Evolutionary conservation across 805 yeast genomes (phyloP).

Genomic region (Ogataea zsoltii): DNA sequence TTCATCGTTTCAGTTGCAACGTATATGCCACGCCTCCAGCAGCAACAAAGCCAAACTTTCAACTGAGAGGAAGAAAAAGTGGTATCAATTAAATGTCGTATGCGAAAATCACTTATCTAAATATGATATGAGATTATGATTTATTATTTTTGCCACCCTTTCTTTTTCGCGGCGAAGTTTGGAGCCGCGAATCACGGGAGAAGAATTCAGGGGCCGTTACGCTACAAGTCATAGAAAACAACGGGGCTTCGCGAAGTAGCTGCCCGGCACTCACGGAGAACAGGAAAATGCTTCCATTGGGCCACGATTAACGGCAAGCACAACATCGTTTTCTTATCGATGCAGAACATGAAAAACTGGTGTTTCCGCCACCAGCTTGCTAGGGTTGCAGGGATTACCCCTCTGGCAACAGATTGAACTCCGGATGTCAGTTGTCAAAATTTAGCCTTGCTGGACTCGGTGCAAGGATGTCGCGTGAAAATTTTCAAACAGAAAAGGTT

Average conservation of each 20-base stretch:
- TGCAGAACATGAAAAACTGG: no score
- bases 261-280: no score
- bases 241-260: no score
- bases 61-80: not conserved
- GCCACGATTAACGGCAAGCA: no score
- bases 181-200: slow-evolving; percentile 1
- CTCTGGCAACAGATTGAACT: no score
- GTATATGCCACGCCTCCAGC: not conserved
- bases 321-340: no score
- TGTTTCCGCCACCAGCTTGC: no score
- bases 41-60: not conserved
- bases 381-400: no score
- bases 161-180: slow-evolving; percentile 12
- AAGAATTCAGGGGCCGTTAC: not conserved
- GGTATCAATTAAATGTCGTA: not conserved
- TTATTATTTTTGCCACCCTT: slow-evolving; percentile 18
- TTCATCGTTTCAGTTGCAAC: slow-evolving; percentile 37
- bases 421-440: no score
- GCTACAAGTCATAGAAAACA: no score
- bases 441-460: not conserved
- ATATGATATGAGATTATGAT: slow-evolving; percentile 6
- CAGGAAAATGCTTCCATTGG: no score
- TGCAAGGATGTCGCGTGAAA: slow-evolving; percentile 5
- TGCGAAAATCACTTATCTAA: slow-evolving; percentile 2
- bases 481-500: not conserved